Conservation (phyloP, 345 rosid species). For the Pugionium dolabratum region DNA sequence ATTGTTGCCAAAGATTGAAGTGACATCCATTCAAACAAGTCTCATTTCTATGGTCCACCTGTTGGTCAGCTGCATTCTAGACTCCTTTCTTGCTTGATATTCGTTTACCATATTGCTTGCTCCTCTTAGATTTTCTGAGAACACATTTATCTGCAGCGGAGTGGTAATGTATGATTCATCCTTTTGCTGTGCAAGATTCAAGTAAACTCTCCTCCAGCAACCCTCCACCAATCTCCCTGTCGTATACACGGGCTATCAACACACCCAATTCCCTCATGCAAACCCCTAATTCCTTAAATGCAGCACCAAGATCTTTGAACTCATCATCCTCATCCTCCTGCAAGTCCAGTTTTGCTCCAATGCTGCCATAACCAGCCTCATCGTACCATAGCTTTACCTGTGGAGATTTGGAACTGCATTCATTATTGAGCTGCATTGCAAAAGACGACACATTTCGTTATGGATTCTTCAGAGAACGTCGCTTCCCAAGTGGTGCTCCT, state of each 20-base stretch:
- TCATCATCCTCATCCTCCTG: slow-evolving; percentile 39
- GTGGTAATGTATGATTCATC: slow-evolving; percentile 88
- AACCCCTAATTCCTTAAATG: slow-evolving; percentile 64
- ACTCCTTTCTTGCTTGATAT: slow-evolving; percentile 25
- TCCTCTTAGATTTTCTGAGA: slow-evolving; percentile 45
- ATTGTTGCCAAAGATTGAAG: slow-evolving; percentile 76
- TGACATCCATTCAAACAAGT: slow-evolving; percentile 37
- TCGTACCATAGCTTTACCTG: slow-evolving; percentile 14
- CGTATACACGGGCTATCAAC: slow-evolving; percentile 68
- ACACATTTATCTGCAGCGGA: slow-evolving; percentile 52
- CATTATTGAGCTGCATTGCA: slow-evolving; percentile 66
- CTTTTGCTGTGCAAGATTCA: slow-evolving; percentile 80
- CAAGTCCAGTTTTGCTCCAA: slow-evolving; percentile 25
- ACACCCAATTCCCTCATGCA: slow-evolving; percentile 82
- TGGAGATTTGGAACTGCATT: slow-evolving; percentile 40
- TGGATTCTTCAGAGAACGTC: slow-evolving; percentile 84
- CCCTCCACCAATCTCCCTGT: slow-evolving; percentile 67
- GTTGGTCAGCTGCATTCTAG: background rate
- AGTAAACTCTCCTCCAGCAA: slow-evolving; percentile 66
- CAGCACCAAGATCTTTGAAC: slow-evolving; percentile 52
- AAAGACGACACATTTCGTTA: slow-evolving; percentile 76
- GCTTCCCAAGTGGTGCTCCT: slow-evolving; percentile 81
- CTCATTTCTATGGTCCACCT: slow-evolving; percentile 28
- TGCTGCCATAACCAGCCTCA: slow-evolving; percentile 3
- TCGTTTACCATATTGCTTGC: slow-evolving; percentile 38